Conservation (phyloP, 23 red algal species). For the Chondrus crispus region DNA sequence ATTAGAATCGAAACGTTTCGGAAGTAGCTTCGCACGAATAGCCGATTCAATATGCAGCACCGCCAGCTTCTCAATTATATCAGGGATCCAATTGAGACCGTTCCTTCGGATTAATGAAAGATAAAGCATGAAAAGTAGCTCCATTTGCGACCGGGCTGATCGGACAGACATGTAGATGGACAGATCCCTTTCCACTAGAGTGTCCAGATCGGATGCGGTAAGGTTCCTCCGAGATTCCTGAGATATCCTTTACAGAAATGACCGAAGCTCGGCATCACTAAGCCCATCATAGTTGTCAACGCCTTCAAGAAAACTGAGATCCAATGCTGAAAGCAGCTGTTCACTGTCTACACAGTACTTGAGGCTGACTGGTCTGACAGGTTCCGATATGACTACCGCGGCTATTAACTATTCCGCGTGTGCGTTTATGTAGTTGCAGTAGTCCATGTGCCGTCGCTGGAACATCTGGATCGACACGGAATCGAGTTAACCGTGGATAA, state of each 20-base stretch:
- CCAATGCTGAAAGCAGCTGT: background rate
- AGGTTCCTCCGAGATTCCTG: background rate
- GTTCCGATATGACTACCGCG: background rate
- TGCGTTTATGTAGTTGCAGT: background rate
- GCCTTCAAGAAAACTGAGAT: background rate
- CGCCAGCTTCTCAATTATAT: background rate
- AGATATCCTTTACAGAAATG: background rate
- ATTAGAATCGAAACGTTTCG: background rate
- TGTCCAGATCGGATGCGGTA: background rate
- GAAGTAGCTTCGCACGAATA: background rate
- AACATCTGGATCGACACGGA: conserved; percentile 20
- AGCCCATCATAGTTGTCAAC: background rate
- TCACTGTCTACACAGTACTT: conserved; percentile 1
- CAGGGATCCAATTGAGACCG: background rate
- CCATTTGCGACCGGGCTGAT: background rate
- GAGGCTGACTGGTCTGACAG: background rate
- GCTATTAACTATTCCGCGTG: background rate
- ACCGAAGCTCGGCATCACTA: background rate
- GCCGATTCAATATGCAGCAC: background rate
- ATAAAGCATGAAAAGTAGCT: conserved; percentile 4
- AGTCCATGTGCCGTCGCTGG: background rate
- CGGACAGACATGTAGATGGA: conserved; percentile 3
- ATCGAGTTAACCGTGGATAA: too few species aligned
- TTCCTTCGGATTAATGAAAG: background rate
- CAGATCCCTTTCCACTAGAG: background rate